phyloP scores from a whole-genome alignment of 2,329 filamentous ascomycete species.

The Trichoderma harzianum region DNA sequence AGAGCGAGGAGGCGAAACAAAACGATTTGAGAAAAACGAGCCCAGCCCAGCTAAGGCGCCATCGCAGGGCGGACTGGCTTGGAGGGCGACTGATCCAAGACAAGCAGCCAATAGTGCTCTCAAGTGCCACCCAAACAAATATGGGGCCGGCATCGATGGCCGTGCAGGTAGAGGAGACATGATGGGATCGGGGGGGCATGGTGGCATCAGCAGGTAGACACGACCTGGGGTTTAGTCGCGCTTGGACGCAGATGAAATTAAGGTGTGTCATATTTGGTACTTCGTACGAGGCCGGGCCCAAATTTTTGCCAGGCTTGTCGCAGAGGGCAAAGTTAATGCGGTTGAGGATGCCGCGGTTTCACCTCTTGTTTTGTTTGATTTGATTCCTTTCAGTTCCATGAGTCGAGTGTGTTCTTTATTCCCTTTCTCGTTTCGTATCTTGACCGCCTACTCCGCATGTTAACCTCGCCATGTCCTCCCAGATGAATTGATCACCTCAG shows the following conservation, averaged over 20 bases:
- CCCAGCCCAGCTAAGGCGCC: slow-evolving; percentile 5
- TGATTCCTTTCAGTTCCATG: not conserved
- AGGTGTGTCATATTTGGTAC: slow-evolving; percentile 14
- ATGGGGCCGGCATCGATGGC: not conserved
- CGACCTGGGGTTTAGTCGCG: slow-evolving; percentile 4
- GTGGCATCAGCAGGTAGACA: not conserved
- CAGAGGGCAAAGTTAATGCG: not conserved
- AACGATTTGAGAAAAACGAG: not conserved
- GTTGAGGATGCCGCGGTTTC: not conserved
- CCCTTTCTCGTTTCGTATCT: not conserved
- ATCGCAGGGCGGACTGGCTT: slow-evolving; percentile 14
- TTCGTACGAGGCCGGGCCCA: not conserved
- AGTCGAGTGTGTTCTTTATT: not conserved
- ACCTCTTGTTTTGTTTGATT: not conserved
- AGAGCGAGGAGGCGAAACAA: not conserved
- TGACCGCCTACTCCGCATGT: not conserved
- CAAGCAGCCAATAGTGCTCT: not conserved
- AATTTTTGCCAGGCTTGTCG: slow-evolving; percentile 1
- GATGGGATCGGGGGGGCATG: not conserved
- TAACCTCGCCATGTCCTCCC: not conserved
- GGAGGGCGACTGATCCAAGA: not conserved
- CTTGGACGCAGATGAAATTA: slow-evolving; percentile 14
- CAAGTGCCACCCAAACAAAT: slow-evolving; percentile 12
- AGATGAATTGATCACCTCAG: not conserved
- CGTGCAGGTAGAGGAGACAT: slow-evolving; percentile 5